Evolutionary conservation across 2,329 filamentous ascomycete genomes (phyloP).

Genomic region (Fusarium nisikadoi): DNA sequence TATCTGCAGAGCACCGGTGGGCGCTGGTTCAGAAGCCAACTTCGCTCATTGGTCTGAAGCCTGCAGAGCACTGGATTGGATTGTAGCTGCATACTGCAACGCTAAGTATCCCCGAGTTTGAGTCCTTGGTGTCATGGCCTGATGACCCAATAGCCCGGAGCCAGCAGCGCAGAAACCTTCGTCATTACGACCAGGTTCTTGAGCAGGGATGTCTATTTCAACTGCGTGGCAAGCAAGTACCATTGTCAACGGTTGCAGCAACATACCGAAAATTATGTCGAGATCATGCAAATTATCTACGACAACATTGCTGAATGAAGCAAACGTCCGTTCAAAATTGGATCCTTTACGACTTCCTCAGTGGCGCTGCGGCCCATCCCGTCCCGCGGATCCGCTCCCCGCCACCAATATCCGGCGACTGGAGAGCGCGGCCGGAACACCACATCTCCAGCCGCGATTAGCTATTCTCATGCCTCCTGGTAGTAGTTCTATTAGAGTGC

Average conservation of each 20-base stretch:
- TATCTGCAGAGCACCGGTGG: constrained; percentile 1
- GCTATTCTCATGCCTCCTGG: background rate
- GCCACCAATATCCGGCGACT: constrained; percentile 30
- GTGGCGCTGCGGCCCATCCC: constrained; percentile 43
- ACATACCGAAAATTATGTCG: background rate
- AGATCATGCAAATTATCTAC: constrained; percentile 3
- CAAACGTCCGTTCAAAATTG: constrained; percentile 15
- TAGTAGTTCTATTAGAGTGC: constrained; percentile 2
- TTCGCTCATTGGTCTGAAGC: constrained; percentile 4
- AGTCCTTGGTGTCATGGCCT: constrained; percentile 24
- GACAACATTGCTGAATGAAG: constrained; percentile 2
- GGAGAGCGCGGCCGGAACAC: background rate
- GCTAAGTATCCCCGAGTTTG: constrained; percentile 40
- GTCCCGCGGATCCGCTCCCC: constrained; percentile 37
- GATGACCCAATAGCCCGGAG: constrained; percentile 30
- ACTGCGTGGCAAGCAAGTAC: background rate
- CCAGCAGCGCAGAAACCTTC: constrained; percentile 21
- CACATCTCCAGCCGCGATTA: constrained; percentile 1
- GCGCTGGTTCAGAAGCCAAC: constrained; percentile 4
- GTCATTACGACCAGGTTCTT: constrained; percentile 27
- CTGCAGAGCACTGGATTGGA: constrained; percentile 3
- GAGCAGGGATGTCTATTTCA: constrained; percentile 8
- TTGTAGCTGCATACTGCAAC: constrained; percentile 39
- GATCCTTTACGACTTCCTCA: constrained; percentile 14
- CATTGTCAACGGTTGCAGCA: background rate